Conservation (phyloP, 306 rosid genomes). For the Hippophae rhamnoides region DNA sequence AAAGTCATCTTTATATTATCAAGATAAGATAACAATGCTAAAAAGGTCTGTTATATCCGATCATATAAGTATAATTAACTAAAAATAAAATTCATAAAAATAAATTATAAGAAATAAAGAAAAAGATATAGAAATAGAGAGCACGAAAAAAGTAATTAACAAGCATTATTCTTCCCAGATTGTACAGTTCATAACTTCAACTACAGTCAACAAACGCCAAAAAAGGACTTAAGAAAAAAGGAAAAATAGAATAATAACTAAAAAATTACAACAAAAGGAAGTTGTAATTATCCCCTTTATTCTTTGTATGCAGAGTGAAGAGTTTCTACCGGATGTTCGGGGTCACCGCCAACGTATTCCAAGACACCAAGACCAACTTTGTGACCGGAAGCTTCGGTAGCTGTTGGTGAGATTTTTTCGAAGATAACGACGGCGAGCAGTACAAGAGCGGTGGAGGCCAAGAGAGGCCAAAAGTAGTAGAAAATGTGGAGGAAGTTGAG, state of each 20-base stretch:
- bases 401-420: slow-evolving; percentile 33
- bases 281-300: not conserved
- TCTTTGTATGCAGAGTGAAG: slow-evolving; percentile 33
- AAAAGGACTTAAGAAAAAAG: not conserved
- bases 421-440: slow-evolving; percentile 58
- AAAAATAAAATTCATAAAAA: not conserved
- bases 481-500: slow-evolving; percentile 45
- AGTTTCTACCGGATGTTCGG: slow-evolving; percentile 26
- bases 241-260: not conserved
- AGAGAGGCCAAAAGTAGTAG: slow-evolving; percentile 87
- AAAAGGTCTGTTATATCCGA: too few species aligned
- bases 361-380: slow-evolving; percentile 55
- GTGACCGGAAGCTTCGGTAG: slow-evolving; percentile 27
- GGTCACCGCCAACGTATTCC: slow-evolving; percentile 68
- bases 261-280: slow-evolving; percentile 5
- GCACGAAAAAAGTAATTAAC: slow-evolving; percentile 6
- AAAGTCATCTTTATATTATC: too few species aligned
- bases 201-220: not conserved
- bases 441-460: slow-evolving; percentile 71
- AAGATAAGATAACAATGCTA: too few species aligned
- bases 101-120: not conserved
- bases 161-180: slow-evolving; percentile 6
- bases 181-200: slow-evolving; percentile 6
- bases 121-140: not conserved
- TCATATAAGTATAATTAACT: too few species aligned